Evolutionary conservation across 2,329 filamentous ascomycete genomes (phyloP), one percentile per base, ranked within the genome.

Genomic region (Emmonsiellopsis sp.): DNA sequence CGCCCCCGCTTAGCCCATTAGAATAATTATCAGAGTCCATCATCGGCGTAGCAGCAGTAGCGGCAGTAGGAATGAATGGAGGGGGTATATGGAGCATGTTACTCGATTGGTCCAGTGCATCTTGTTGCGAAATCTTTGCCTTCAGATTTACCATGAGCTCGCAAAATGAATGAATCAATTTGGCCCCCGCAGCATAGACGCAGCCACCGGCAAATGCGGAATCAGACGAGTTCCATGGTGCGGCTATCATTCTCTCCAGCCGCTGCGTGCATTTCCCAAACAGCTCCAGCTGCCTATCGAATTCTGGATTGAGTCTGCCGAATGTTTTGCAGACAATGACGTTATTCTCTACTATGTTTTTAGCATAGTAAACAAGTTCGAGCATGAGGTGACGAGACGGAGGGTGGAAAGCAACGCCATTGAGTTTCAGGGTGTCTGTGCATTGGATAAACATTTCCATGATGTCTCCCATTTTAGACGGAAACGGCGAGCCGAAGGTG

Each of bases 301-400:
- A 53, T 3, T 50, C 50, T 32, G 44, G 20, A 15, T 42, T 37
- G 20, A 58, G 38, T 11, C 16, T 47, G 41, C 54, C 55, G 32
- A 50, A 37, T 51, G 16, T n/a, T 16, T 52, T 53, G 2, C 55
- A 31, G 15, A 54, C 44, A 9, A 58, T 46, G 20, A 54, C 34
- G 30, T 57, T 58, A 40, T 60, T 60, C 37, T 60, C 58, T 11
- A 60, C 49, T 9, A 60, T 46, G 34, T 54, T 53, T 41, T 56
- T 60, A 32, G 50, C 55, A 15, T 46, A 30, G 11, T 43, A 51
- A 0, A 56, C 38, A 40, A 50, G 32, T 9, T 60, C 55, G 7
- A 59, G 37, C 9, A 52, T 43, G 7, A 59, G 31, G 26, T 44
- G 26, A 16, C 48, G 54, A 2, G 50, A 41, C 4, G 57, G 55